Evolutionary conservation across 306 rosid genomes (phyloP).

Genomic region (Cucurbita moschata): DNA sequence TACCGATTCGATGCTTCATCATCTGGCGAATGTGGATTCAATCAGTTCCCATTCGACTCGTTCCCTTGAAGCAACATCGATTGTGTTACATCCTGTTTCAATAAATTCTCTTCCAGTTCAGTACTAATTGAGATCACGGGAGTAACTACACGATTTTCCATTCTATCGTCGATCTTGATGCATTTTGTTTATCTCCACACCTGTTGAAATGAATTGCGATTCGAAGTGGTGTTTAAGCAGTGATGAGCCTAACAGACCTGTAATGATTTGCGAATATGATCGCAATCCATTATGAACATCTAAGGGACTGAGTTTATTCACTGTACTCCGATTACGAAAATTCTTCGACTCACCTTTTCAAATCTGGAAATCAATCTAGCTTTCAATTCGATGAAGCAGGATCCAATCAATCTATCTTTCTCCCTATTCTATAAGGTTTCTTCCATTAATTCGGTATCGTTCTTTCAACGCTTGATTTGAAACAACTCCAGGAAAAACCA

Average conservation of each 20-base stretch:
- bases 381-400: neutral
- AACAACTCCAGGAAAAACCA: too few species aligned
- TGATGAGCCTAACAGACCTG: conserved; percentile 89
- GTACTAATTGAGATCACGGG: conserved; percentile 4
- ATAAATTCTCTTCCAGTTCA: conserved; percentile 5
- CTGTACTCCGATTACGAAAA: neutral
- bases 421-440: too few species aligned
- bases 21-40: conserved; percentile 78
- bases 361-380: neutral
- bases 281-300: conserved; percentile 67
- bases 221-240: neutral
- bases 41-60: conserved; percentile 69
- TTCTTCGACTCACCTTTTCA: neutral
- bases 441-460: too few species aligned
- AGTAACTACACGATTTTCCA: conserved; percentile 30
- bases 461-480: too few species aligned
- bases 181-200: too few species aligned
- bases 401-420: neutral
- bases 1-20: conserved; percentile 34
- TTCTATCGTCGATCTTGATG: neutral
- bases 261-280: conserved; percentile 79
- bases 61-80: conserved; percentile 87
- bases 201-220: neutral
- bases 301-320: conserved; percentile 68
- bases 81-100: conserved; percentile 31